A percentile compares a stretch with the other conserved stretches of the same genome.
These are phyloP conservation scores for Diplocarpon mali DNA, from an alignment of 2,329 filamentous ascomycete genomes.

Conservation along the genomic window DNA sequence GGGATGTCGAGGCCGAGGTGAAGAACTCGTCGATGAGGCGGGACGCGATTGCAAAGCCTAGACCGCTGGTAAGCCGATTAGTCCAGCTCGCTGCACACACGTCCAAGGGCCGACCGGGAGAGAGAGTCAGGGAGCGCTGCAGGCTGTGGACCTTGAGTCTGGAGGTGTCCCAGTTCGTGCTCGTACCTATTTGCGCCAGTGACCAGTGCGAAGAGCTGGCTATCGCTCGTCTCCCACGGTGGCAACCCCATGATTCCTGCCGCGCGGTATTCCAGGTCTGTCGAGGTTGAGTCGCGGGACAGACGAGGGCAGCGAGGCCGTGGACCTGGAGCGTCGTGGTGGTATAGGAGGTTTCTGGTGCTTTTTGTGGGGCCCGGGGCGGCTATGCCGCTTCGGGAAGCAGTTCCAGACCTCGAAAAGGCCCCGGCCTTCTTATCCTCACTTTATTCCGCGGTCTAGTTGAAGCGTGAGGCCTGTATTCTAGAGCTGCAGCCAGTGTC, in stretches of 20 bases:
- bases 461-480: no score
- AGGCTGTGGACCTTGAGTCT: not conserved
- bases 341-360: no score
- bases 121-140: no score
- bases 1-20: slow-evolving; percentile 50
- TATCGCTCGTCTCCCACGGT: slow-evolving; percentile 29
- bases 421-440: no score
- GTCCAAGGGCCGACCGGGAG: no score
- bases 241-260: slow-evolving; percentile 22
- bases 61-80: slow-evolving; percentile 48
- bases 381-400: no score
- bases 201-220: slow-evolving; percentile 55
- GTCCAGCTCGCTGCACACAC: no score
- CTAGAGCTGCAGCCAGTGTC: no score
- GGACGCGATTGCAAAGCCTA: slow-evolving; percentile 74
- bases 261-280: not conserved
- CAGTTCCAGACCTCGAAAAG: no score
- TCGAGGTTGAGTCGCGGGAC: not conserved
- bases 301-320: not conserved
- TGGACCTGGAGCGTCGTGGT: no score
- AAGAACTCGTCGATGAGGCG: slow-evolving; percentile 89
- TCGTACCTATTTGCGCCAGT: slow-evolving; percentile 77
- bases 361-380: no score
- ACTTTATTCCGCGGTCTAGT: no score
- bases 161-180: not conserved